phyloP scores from a whole-genome alignment of 345 rosid genomes.

The Syzygium aromaticum region DNA sequence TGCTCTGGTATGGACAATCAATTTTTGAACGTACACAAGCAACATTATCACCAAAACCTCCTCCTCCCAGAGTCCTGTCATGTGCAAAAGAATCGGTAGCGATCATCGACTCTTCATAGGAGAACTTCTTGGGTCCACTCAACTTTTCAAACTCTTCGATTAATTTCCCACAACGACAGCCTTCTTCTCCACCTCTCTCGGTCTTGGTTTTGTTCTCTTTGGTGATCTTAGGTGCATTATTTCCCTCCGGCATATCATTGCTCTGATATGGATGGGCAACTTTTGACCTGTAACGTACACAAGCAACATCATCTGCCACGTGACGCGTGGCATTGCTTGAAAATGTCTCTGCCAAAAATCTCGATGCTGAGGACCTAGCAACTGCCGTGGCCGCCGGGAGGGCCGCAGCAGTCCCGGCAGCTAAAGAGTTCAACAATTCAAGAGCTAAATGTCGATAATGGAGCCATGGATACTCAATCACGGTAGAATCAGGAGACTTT shows the following conservation, averaged over 20 bases:
- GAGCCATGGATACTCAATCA: constrained; percentile 65
- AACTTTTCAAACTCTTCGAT: no score
- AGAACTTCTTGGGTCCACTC: not conserved
- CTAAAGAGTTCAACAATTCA: constrained; percentile 57
- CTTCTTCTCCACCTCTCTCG: no score
- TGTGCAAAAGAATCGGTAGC: no score
- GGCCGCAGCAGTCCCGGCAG: constrained; percentile 64
- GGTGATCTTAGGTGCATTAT: no score
- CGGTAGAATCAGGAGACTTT: constrained; percentile 61
- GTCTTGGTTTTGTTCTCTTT: no score
- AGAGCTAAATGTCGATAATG: constrained; percentile 76
- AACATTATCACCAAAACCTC: no score
- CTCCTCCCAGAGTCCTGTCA: no score
- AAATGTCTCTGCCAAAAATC: constrained; percentile 71
- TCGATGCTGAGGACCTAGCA: constrained; percentile 72
- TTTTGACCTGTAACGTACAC: not conserved
- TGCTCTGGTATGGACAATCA: no score
- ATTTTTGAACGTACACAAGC: no score
- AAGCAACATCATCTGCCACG: constrained; percentile 21
- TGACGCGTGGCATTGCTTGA: constrained; percentile 70
- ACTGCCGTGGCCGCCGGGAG: constrained; percentile 41
- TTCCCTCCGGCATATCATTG: not conserved
- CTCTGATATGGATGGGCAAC: not conserved
- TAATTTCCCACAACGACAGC: no score
- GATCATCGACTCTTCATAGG: not conserved